Conservation (phyloP, 768 basidiomycete genomes). For the Ephemerocybe angulata region DNA sequence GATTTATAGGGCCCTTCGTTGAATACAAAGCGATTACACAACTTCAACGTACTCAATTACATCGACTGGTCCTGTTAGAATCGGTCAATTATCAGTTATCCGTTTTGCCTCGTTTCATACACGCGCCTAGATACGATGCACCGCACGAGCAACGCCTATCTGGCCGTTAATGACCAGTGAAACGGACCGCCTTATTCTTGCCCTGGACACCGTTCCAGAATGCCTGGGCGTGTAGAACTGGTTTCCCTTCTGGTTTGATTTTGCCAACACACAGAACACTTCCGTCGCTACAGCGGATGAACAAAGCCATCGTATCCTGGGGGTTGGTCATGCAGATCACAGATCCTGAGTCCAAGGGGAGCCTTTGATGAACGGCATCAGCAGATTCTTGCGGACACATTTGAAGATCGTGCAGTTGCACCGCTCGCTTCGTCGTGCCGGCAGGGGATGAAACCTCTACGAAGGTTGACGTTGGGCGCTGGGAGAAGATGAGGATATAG, state of each 20-base stretch:
- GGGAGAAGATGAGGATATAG: neutral
- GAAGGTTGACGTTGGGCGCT: slow-evolving; percentile 33
- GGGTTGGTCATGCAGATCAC: slow-evolving; percentile 31
- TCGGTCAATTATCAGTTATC: too few species aligned
- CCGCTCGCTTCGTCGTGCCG: slow-evolving; percentile 18
- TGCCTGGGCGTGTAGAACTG: slow-evolving; percentile 51
- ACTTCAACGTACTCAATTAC: too few species aligned
- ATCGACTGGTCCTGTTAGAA: too few species aligned
- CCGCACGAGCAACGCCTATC: neutral
- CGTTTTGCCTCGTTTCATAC: too few species aligned
- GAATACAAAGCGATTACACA: too few species aligned
- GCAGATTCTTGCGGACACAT: neutral
- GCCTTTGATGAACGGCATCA: neutral
- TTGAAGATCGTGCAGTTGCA: slow-evolving; percentile 36
- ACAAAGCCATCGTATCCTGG: slow-evolving; percentile 29
- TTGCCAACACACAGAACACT: slow-evolving; percentile 50
- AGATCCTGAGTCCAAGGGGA: neutral
- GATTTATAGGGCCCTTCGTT: too few species aligned
- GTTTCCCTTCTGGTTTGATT: slow-evolving; percentile 61
- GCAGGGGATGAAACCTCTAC: slow-evolving; percentile 17
- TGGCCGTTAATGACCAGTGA: neutral
- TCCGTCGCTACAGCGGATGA: slow-evolving; percentile 53
- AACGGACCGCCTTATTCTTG: slow-evolving; percentile 7
- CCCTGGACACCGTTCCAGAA: slow-evolving; percentile 75
- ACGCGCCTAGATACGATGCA: neutral